Evolutionary conservation across 805 yeast genomes (phyloP).

Genomic region (Kodamaea restingae): DNA sequence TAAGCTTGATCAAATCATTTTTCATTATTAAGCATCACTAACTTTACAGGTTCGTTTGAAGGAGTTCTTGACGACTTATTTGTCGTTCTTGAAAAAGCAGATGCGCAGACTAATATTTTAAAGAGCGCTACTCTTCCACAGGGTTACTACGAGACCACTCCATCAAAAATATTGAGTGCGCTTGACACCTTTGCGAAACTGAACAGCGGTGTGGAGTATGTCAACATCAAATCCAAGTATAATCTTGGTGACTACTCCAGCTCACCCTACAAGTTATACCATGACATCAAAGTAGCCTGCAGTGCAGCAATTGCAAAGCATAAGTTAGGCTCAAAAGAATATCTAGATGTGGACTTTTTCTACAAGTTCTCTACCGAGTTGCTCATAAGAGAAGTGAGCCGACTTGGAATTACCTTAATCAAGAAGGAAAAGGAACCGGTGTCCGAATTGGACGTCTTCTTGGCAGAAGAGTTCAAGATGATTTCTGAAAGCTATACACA

Average conservation of each 20-base stretch:
- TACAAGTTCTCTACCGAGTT: conserved; percentile 61
- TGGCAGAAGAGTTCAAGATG: conserved; percentile 56
- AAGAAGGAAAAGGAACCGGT: conserved; percentile 14
- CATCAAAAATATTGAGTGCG: conserved; percentile 41
- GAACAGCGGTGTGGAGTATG: conserved; percentile 25
- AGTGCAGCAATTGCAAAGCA: conserved; percentile 44
- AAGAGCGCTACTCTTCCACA: conserved; percentile 34
- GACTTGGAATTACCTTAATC: conserved; percentile 32
- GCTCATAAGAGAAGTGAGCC: conserved; percentile 56
- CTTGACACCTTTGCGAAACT: conserved; percentile 34
- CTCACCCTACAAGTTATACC: conserved; percentile 55
- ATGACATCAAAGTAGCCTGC: conserved; percentile 60
- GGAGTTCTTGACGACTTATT: conserved; percentile 20
- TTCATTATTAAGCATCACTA: background rate
- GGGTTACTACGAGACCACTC: conserved; percentile 43
- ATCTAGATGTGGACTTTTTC: conserved; percentile 55
- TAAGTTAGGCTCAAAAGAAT: conserved; percentile 46
- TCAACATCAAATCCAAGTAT: conserved; percentile 41
- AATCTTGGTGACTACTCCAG: conserved; percentile 34
- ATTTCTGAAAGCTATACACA: conserved; percentile 50
- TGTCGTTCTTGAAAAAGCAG: conserved; percentile 25
- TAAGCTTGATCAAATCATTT: background rate
- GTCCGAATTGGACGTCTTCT: conserved; percentile 37
- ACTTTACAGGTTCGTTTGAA: conserved; percentile 7
- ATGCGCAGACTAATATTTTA: conserved; percentile 19